Evolutionary conservation across 345 rosid genomes (phyloP).

Genomic region (Linum lewisii): DNA sequence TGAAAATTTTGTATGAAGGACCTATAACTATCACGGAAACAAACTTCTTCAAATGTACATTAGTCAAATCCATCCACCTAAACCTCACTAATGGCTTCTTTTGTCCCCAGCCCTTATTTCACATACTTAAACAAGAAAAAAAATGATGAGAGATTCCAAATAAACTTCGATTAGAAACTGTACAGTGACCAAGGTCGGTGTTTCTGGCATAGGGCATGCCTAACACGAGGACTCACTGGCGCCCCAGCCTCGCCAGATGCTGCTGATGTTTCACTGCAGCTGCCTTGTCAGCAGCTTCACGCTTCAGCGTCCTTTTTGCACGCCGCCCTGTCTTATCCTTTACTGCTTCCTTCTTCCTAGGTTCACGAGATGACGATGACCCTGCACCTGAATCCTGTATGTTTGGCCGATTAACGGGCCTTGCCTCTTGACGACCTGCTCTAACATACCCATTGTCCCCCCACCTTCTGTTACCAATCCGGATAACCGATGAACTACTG

Average conservation of each 20-base stretch:
- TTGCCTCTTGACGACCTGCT: constrained; percentile 78
- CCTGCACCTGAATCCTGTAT: constrained; percentile 39
- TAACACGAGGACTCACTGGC: constrained; percentile 12
- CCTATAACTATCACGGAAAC: neutral
- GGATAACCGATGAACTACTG: constrained; percentile 37
- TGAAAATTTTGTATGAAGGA: too few relatives aligned
- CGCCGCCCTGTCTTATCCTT: constrained; percentile 53
- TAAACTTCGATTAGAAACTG: constrained; percentile 7
- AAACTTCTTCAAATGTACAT: neutral
- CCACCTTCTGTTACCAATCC: constrained; percentile 85
- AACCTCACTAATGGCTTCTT: neutral
- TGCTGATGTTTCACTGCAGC: constrained; percentile 45
- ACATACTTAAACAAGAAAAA: neutral
- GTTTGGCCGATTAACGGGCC: constrained; percentile 39
- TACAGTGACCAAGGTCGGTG: constrained; percentile 12
- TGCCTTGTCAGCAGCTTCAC: constrained; percentile 87
- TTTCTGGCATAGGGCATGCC: constrained; percentile 12
- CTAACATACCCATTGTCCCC: constrained; percentile 90
- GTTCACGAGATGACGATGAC: constrained; percentile 50
- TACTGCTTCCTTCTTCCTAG: constrained; percentile 43
- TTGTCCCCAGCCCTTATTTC: neutral
- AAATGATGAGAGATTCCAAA: neutral
- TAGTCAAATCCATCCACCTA: neutral
- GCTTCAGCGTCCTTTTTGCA: constrained; percentile 84
- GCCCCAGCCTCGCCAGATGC: constrained; percentile 22